These are phyloP conservation scores for Pisolithus thermaeus DNA, from an alignment of 1,284 basidiomycete genomes.

Conservation along the genomic window DNA sequence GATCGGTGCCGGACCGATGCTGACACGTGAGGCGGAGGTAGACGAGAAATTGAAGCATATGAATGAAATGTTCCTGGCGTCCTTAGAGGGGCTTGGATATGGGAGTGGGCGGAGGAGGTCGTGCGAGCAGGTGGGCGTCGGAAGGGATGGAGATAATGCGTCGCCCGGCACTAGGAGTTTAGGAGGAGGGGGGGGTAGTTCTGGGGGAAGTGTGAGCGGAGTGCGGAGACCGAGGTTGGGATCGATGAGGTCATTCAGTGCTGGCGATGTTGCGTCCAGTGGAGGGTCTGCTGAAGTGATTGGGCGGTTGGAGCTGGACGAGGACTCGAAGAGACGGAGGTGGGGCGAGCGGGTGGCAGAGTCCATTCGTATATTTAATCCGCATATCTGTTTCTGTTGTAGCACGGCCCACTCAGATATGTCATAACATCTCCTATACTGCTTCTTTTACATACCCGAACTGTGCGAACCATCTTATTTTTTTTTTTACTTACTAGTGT, in stretches of 20 bases:
- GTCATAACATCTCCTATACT: too few relatives aligned
- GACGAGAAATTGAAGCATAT: slow-evolving; percentile 57
- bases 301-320: slow-evolving; percentile 9
- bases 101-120: slow-evolving; percentile 5
- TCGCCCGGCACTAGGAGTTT: slow-evolving; percentile 5
- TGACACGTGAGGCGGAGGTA: slow-evolving; percentile 34
- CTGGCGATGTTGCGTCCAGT: slow-evolving; percentile 8
- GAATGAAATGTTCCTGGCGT: slow-evolving; percentile 59
- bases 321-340: slow-evolving; percentile 7
- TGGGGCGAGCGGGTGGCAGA: neutral
- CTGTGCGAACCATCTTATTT: too few relatives aligned
- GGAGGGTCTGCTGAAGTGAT: slow-evolving; percentile 10
- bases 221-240: slow-evolving; percentile 6
- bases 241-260: slow-evolving; percentile 3
- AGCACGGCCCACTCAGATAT: too few relatives aligned
- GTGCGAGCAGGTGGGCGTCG: slow-evolving; percentile 6
- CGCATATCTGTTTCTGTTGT: neutral
- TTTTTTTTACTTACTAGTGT: too few relatives aligned
- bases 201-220: slow-evolving; percentile 9
- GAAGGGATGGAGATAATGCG: slow-evolving; percentile 7
- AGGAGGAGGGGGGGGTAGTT: slow-evolving; percentile 1
- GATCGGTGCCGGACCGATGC: slow-evolving; percentile 34
- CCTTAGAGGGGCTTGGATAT: slow-evolving; percentile 44
- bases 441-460: too few relatives aligned
- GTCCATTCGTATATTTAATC: too few relatives aligned